These are phyloP conservation scores for Globisporangium echinulatum DNA, from an alignment of 352 stramenopile genomes.

Conservation along the genomic window DNA sequence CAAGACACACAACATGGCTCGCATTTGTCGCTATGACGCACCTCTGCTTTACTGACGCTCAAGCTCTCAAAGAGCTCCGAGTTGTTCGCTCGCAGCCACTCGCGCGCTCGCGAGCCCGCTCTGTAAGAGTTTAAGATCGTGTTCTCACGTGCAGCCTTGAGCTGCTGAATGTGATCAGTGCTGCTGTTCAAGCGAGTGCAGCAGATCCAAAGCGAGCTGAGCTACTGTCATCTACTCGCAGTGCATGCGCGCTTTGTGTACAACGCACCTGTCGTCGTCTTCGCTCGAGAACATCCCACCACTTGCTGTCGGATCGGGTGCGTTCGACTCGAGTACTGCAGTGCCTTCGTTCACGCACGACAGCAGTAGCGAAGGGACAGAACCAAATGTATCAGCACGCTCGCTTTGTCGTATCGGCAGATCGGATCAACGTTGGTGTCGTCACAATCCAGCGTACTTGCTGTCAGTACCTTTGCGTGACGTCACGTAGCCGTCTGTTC, in stretches of 20 bases:
- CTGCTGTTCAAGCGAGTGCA: not conserved
- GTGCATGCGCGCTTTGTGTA: not conserved
- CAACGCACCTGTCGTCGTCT: conserved; percentile 20
- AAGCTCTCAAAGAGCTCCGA: conserved; percentile 3
- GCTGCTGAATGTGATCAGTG: conserved; percentile 1
- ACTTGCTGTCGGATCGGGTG: not conserved
- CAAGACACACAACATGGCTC: not conserved
- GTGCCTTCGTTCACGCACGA: too few relatives aligned
- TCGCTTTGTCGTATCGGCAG: too few relatives aligned
- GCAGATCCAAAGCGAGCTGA: not conserved
- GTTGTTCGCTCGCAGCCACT: not conserved
- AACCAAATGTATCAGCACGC: too few relatives aligned
- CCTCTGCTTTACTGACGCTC: not conserved
- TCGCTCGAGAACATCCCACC: conserved; percentile 22
- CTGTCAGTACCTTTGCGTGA: not conserved
- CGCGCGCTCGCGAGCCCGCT: not conserved
- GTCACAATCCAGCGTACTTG: too few relatives aligned
- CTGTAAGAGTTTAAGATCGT: not conserved
- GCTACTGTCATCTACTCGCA: not conserved
- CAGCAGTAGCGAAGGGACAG: too few relatives aligned
- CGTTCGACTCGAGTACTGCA: not conserved
- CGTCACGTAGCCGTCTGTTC: conserved; percentile 23
- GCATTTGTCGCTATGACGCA: not conserved
- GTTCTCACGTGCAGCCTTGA: not conserved
- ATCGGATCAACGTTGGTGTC: too few relatives aligned